phyloP scores from a whole-genome alignment of 768 basidiomycete genomes.

The Tephrocybe sp. region DNA sequence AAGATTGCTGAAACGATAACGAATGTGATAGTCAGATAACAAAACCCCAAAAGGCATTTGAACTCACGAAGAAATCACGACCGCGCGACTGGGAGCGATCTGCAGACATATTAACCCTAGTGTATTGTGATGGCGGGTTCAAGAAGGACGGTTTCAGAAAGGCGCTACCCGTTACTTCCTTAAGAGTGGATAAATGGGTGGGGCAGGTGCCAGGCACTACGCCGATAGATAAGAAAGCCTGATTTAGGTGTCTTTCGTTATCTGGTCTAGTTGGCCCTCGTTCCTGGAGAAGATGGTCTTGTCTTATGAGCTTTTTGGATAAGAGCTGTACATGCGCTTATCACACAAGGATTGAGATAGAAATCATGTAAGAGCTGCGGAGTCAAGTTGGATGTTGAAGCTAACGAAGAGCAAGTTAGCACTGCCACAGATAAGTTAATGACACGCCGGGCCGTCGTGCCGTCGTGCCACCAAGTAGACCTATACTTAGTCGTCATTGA shows the following conservation, averaged over 20 bases:
- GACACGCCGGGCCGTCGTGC: no score
- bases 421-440: no score
- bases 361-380: no score
- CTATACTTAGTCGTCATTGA: no score
- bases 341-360: no score
- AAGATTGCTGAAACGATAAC: constrained; percentile 39
- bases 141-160: not conserved
- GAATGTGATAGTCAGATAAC: constrained; percentile 2
- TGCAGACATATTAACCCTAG: constrained; percentile 18
- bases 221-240: constrained; percentile 12
- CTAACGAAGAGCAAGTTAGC: no score
- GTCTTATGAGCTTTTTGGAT: no score
- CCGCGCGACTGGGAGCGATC: constrained; percentile 60
- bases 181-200: not conserved
- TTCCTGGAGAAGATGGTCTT: not conserved
- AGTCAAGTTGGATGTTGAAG: no score
- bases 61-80: constrained; percentile 57
- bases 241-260: constrained; percentile 6
- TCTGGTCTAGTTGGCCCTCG: not conserved
- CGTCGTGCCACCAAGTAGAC: no score
- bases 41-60: not conserved
- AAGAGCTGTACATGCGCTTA: no score
- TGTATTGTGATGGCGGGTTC: not conserved
- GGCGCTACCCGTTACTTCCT: constrained; percentile 6
- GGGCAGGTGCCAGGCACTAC: constrained; percentile 5